Conservation (phyloP, 139 green algal species). For the Auxenochlorella protothecoides region DNA sequence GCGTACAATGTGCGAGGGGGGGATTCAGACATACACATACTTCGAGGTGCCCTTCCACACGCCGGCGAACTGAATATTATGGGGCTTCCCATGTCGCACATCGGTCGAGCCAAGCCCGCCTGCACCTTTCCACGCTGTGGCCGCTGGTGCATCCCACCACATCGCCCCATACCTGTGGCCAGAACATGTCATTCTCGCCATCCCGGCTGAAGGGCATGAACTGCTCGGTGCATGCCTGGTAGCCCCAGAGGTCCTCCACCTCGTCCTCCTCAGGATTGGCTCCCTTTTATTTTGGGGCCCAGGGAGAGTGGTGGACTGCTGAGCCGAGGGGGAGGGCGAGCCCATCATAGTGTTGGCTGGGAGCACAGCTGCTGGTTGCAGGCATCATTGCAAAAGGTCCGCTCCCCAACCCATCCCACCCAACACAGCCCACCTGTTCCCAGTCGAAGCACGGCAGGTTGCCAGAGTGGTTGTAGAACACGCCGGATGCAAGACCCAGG, state of each 20-base stretch:
- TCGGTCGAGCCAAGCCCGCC: too few relatives aligned
- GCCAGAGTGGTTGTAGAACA: constrained; percentile 73
- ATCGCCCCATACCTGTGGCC: not conserved
- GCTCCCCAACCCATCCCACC: too few relatives aligned
- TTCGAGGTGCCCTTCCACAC: too few relatives aligned
- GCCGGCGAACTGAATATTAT: too few relatives aligned
- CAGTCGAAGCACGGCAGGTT: constrained; percentile 47
- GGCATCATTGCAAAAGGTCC: not conserved
- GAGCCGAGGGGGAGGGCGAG: not conserved
- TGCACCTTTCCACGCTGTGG: too few relatives aligned
- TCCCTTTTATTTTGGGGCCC: too few relatives aligned
- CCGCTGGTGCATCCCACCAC: too few relatives aligned
- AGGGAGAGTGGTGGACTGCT: not conserved
- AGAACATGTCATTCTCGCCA: constrained; percentile 39
- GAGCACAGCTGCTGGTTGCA: not conserved
- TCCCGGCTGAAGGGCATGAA: constrained; percentile 34
- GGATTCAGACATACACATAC: too few relatives aligned
- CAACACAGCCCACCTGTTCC: constrained; percentile 2
- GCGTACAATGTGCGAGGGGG: too few relatives aligned
- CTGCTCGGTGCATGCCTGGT: constrained; percentile 37
- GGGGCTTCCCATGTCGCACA: too few relatives aligned
- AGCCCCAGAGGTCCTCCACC: constrained; percentile 55
- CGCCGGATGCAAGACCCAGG: constrained; percentile 38
- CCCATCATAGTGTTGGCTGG: constrained; percentile 49
- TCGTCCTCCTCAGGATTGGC: constrained; percentile 21